Percentiles rank a stretch among this genome's conserved stretches.
Evolutionary conservation across 2,329 filamentous ascomycete species (phyloP).

Genomic region (Botrytis galanthina): DNA sequence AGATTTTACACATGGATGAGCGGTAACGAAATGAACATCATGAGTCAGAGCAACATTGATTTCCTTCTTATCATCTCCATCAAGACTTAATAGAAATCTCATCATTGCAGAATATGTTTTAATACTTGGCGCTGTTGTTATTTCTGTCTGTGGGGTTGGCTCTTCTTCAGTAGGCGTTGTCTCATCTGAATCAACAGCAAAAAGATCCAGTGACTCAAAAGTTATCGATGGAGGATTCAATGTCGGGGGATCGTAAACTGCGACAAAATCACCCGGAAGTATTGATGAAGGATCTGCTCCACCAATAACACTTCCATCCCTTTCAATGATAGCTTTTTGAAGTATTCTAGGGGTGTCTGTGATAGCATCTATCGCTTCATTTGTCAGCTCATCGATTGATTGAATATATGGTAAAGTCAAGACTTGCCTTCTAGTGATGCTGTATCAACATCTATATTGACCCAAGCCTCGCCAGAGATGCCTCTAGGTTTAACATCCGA

Average conservation of each 20-base stretch:
- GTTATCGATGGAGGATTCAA: constrained; percentile 49
- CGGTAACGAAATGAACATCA: constrained; percentile 64
- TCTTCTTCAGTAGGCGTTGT: constrained; percentile 38
- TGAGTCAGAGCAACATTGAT: constrained; percentile 46
- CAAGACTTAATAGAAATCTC: constrained; percentile 31
- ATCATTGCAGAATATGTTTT: constrained; percentile 38
- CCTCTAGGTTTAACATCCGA: constrained; percentile 56
- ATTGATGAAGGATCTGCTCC: constrained; percentile 54
- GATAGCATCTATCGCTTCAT: constrained; percentile 48
- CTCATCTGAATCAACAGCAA: constrained; percentile 45
- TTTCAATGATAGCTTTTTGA: constrained; percentile 58
- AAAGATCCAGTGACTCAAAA: constrained; percentile 52
- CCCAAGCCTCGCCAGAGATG: constrained; percentile 52
- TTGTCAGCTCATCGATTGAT: constrained; percentile 8
- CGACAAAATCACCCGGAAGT: constrained; percentile 60
- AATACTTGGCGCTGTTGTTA: constrained; percentile 26
- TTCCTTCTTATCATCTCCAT: constrained; percentile 30
- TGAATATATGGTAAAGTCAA: neutral
- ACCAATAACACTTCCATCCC: constrained; percentile 59
- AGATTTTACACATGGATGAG: constrained; percentile 61
- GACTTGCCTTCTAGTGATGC: constrained; percentile 39
- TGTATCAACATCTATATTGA: constrained; percentile 56
- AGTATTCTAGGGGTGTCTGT: constrained; percentile 58
- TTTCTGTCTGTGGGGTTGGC: constrained; percentile 25
- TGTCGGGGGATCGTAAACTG: constrained; percentile 55